Evolutionary conservation across 1,139 yeast species (phyloP), one percentile per base, ranked within the genome.

Genomic region (Nadsonia commutata): DNA sequence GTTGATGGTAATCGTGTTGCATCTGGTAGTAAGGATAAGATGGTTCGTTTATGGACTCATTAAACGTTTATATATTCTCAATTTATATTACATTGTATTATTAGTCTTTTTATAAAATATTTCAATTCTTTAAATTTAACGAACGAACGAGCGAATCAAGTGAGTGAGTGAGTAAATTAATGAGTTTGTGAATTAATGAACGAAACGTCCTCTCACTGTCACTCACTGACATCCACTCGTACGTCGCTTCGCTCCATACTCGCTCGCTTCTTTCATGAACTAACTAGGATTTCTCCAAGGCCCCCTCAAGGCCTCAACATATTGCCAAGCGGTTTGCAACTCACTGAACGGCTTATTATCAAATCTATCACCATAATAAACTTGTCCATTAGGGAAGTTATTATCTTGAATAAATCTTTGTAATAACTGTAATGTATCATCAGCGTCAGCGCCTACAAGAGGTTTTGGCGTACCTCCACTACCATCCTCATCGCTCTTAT

Each of bases 11-110:
- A 75, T 51, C 71, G 80, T 51, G 97, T 90, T 8, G 94, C 93
- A 27, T 83, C 95, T 57, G 98, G 97, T 27, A 97, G 99, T 43
- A 88, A 86, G 58, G 99, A 90, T 59, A 90, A 86, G 61, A 81
- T 81, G 73, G 86, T 90, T 22, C 71, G 96, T 56, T 66, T 90
- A 48, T 90, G 98, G 97, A 76, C 88, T 31, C 94, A 84, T 60
- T 83, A 65, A 46, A 11, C n/a, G n/a, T n/a, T n/a, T n/a, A n/a
- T n/a, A n/a, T n/a, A n/a, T n/a, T n/a, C n/a, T n/a, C n/a, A n/a
- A n/a, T n/a, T n/a, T n/a, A n/a, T n/a, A n/a, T n/a, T n/a, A n/a
- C n/a, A n/a, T n/a, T n/a, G n/a, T n/a, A n/a, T n/a, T n/a, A n/a
- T n/a, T n/a, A n/a, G n/a, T n/a, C n/a, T n/a, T n/a, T n/a, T n/a